Percentiles rank a stretch among this genome's conserved stretches.
These are phyloP conservation scores for Prasinococcaceae sp. DNA, from an alignment of 139 green algal genomes.

Conservation along the genomic window DNA sequence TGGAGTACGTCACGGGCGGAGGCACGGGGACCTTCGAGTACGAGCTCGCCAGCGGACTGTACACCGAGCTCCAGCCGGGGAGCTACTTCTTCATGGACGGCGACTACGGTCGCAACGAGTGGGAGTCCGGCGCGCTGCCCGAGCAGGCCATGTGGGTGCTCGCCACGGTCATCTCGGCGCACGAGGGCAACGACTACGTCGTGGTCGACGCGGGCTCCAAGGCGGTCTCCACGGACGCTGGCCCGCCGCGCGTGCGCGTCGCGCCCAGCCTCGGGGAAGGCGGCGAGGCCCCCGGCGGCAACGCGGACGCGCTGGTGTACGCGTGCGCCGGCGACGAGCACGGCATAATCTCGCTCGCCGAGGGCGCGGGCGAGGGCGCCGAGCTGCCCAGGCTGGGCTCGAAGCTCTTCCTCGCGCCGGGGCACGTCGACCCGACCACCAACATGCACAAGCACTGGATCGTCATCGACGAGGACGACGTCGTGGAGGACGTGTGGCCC, in stretches of 20 bases:
- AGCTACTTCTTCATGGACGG: neutral
- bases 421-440: neutral
- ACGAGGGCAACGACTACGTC: neutral
- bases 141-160: neutral
- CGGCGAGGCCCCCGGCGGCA: too few relatives aligned
- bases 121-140: neutral
- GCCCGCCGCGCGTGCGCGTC: neutral
- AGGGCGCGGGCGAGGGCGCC: neutral
- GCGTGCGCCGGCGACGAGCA: constrained; percentile 2
- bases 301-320: neutral
- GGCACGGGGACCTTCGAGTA: neutral
- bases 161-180: neutral
- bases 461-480: neutral
- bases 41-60: neutral
- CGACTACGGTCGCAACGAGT: constrained; percentile 5
- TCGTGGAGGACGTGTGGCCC: neutral
- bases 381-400: neutral
- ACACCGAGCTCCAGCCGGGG: constrained; percentile 1
- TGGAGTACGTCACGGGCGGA: neutral
- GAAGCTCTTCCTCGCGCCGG: neutral
- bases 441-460: constrained; percentile 2
- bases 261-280: too few relatives aligned
- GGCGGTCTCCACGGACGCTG: neutral
- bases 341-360: neutral
- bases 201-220: constrained; percentile 1